Conservation (phyloP, 768 basidiomycete species). For the Crassisporium funariophilum region DNA sequence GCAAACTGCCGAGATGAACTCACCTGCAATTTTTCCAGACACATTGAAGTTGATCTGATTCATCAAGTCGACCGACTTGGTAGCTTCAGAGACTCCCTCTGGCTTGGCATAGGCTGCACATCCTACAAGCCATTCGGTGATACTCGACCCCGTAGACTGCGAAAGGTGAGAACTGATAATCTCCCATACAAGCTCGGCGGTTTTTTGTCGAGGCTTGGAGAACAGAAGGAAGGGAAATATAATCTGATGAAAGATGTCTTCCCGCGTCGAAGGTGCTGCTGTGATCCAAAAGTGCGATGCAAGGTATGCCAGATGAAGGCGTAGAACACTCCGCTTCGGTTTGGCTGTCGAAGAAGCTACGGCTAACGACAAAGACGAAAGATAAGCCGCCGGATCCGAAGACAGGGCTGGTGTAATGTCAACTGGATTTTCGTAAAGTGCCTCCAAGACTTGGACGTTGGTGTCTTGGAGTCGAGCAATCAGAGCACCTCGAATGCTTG, state of each 20-base stretch:
- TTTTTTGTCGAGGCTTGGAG: slow-evolving; percentile 71
- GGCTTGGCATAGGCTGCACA: slow-evolving; percentile 48
- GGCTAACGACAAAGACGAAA: slow-evolving; percentile 42
- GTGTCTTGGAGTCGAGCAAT: slow-evolving; percentile 71
- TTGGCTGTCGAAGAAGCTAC: slow-evolving; percentile 42
- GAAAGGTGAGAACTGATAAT: slow-evolving; percentile 42
- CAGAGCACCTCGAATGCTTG: slow-evolving; percentile 63
- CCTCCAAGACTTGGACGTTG: slow-evolving; percentile 59
- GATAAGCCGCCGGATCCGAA: slow-evolving; percentile 44
- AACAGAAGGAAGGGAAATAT: slow-evolving; percentile 78
- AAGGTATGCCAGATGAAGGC: slow-evolving; percentile 60
- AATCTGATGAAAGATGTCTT: slow-evolving; percentile 47
- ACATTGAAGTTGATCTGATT: slow-evolving; percentile 54
- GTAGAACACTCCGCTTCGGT: slow-evolving; percentile 53
- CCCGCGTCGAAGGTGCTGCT: slow-evolving; percentile 25
- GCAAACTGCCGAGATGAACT: slow-evolving; percentile 15
- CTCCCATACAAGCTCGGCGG: slow-evolving; percentile 71
- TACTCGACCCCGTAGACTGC: slow-evolving; percentile 14
- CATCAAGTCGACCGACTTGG: slow-evolving; percentile 45
- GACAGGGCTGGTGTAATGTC: slow-evolving; percentile 48
- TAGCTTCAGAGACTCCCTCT: slow-evolving; percentile 33
- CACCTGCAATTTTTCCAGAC: slow-evolving; percentile 68
- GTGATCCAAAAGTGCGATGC: slow-evolving; percentile 42
- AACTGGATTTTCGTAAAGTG: slow-evolving; percentile 60
- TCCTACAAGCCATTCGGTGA: slow-evolving; percentile 55